A percentile compares a stretch with the other conserved stretches of the same genome.
Conservation (phyloP, 345 rosid species). For the Syzygium jambos region DNA sequence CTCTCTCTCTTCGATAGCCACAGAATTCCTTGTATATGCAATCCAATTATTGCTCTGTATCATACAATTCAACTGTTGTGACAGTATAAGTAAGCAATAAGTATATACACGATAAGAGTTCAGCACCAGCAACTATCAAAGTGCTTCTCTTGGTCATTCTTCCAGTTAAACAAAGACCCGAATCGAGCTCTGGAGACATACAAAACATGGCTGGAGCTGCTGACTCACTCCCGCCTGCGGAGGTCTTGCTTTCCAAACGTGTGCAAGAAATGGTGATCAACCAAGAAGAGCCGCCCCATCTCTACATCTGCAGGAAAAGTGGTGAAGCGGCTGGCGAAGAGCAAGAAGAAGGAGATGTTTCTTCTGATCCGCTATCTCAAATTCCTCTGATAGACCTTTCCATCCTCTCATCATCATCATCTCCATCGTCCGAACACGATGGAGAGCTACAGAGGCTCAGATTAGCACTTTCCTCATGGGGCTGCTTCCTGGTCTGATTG, state of each 20-base stretch:
- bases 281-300: slow-evolving; percentile 16
- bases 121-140: not conserved
- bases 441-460: slow-evolving; percentile 30
- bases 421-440: not conserved
- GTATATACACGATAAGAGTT: not conserved
- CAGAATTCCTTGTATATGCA: not conserved
- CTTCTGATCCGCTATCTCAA: not conserved
- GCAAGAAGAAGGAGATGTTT: not conserved
- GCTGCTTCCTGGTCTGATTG: slow-evolving; percentile 36
- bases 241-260: slow-evolving; percentile 26
- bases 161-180: not conserved
- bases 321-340: slow-evolving; percentile 7
- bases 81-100: not conserved
- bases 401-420: slow-evolving; percentile 13
- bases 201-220: slow-evolving; percentile 15
- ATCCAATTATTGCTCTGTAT: not conserved
- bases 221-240: slow-evolving; percentile 2
- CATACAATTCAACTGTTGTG: not conserved
- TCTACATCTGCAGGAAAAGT: slow-evolving; percentile 15
- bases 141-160: not conserved
- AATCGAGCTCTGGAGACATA: not conserved
- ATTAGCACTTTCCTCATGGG: slow-evolving; percentile 43
- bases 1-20: not conserved
- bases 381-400: slow-evolving; percentile 36
- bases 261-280: slow-evolving; percentile 29